A percentile compares a stretch with the other conserved stretches of the same genome.
These are phyloP conservation scores for Coniella lustricola DNA, from an alignment of 2,329 filamentous ascomycete genomes.

Conservation along the genomic window DNA sequence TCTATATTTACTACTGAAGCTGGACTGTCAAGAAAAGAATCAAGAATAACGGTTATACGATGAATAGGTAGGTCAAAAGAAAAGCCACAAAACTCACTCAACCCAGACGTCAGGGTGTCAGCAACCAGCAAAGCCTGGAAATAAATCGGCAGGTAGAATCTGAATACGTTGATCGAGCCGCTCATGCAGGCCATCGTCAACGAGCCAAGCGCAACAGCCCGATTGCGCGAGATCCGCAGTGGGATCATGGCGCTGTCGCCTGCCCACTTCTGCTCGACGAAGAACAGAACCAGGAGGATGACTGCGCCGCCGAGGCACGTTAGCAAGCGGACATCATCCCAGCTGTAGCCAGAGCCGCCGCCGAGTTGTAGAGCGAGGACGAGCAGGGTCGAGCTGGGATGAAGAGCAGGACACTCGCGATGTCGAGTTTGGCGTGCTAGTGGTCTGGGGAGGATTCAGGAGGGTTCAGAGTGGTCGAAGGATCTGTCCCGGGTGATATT, in stretches of 20 bases:
- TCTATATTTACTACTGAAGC: too few species aligned
- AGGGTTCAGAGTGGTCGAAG: too few species aligned
- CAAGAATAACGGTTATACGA: background rate
- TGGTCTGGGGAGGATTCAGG: too few species aligned
- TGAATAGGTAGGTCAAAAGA: too few species aligned
- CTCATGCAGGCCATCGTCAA: slow-evolving; percentile 42
- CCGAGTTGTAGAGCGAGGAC: background rate
- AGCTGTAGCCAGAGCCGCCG: background rate
- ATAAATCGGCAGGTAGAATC: slow-evolving; percentile 47
- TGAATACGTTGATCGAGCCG: slow-evolving; percentile 42
- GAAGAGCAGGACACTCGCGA: background rate
- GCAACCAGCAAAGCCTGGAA: slow-evolving; percentile 48
- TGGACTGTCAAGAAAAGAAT: too few species aligned
- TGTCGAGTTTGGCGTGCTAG: background rate
- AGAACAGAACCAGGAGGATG: slow-evolving; percentile 38
- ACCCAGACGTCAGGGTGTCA: slow-evolving; percentile 44
- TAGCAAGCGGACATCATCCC: background rate
- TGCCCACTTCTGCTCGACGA: slow-evolving; percentile 36
- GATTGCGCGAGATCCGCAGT: slow-evolving; percentile 38
- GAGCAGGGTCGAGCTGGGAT: background rate
- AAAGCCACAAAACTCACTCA: slow-evolving; percentile 24
- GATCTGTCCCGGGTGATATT: too few species aligned
- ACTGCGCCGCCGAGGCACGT: slow-evolving; percentile 17
- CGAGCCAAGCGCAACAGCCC: slow-evolving; percentile 29
- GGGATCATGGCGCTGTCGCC: slow-evolving; percentile 42